Evolutionary conservation across 805 yeast genomes (phyloP).

Genomic region (Metschnikowia arizonensis): DNA sequence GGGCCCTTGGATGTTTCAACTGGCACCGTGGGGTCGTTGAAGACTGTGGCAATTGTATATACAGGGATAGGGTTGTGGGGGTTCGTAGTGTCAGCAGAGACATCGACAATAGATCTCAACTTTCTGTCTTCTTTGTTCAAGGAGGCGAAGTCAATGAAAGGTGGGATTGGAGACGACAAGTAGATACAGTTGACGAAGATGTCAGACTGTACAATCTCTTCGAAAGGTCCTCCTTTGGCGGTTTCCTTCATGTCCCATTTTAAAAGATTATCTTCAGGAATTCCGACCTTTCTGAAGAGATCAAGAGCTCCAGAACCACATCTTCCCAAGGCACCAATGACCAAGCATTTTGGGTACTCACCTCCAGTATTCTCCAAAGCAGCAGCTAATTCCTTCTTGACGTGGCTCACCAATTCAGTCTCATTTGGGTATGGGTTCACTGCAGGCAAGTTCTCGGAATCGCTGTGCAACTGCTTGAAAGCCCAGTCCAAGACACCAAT

Average conservation of each 20-base stretch:
- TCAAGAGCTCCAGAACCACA: constrained; percentile 98
- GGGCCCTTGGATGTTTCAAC: constrained; percentile 82
- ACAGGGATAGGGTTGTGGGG: constrained; percentile 98
- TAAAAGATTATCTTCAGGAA: constrained; percentile 76
- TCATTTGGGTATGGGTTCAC: constrained; percentile 83
- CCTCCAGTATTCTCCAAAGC: constrained; percentile 60
- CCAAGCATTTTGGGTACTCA: constrained; percentile 69
- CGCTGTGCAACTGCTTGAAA: constrained; percentile 72
- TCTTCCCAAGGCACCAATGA: constrained; percentile 97
- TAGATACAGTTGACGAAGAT: constrained; percentile 95
- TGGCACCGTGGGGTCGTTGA: constrained; percentile 82
- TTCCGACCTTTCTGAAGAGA: constrained; percentile 73
- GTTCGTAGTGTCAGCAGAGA: constrained; percentile 97
- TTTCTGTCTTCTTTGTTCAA: constrained; percentile 68
- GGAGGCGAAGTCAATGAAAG: constrained; percentile 69
- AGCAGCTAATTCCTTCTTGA: constrained; percentile 51
- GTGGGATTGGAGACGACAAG: constrained; percentile 88
- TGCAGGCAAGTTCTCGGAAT: constrained; percentile 67
- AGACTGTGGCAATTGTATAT: constrained; percentile 83
- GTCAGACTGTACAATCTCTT: constrained; percentile 83
- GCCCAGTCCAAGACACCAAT: constrained; percentile 94
- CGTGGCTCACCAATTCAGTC: constrained; percentile 64
- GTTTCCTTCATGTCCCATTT: constrained; percentile 99
- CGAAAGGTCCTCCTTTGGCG: constrained; percentile 93
- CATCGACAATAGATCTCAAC: constrained; percentile 91